These are phyloP conservation scores for Neonothopanus nambi DNA, from an alignment of 1,284 basidiomycete genomes.

Conservation along the genomic window DNA sequence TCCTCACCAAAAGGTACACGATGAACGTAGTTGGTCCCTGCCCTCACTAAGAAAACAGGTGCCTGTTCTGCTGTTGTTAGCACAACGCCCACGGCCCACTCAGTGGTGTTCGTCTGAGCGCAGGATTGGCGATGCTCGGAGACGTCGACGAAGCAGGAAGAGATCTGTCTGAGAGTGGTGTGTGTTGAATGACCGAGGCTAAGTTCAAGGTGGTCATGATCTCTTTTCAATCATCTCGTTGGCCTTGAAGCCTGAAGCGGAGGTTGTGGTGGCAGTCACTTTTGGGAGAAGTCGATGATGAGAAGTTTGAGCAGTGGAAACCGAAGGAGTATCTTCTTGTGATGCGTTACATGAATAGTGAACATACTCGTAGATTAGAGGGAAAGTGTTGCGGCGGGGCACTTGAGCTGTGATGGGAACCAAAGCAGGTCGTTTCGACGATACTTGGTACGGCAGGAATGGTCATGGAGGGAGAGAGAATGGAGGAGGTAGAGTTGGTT, in stretches of 20 bases:
- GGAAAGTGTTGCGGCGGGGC: too few relatives aligned
- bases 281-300: slow-evolving; percentile 5
- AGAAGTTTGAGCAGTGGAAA: background rate
- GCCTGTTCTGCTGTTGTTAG: slow-evolving; percentile 21
- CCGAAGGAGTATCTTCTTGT: slow-evolving; percentile 28
- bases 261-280: slow-evolving; percentile 27
- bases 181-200: slow-evolving; percentile 41
- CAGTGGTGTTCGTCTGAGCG: slow-evolving; percentile 40
- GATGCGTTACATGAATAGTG: slow-evolving; percentile 23
- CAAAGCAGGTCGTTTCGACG: too few relatives aligned
- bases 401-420: too few relatives aligned
- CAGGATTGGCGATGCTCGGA: background rate
- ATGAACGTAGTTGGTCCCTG: slow-evolving; percentile 19
- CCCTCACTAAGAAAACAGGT: slow-evolving; percentile 4
- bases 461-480: background rate
- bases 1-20: slow-evolving; percentile 16
- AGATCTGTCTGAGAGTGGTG: slow-evolving; percentile 20
- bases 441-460: background rate
- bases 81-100: slow-evolving; percentile 57
- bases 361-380: slow-evolving; percentile 10
- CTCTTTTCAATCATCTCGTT: slow-evolving; percentile 29
- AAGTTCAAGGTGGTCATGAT: slow-evolving; percentile 45
- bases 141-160: background rate
- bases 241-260: slow-evolving; percentile 5
- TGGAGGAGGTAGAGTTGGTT: background rate